Evolutionary conservation across 1,139 yeast genomes (phyloP).

Genomic region (Candida anutae): DNA sequence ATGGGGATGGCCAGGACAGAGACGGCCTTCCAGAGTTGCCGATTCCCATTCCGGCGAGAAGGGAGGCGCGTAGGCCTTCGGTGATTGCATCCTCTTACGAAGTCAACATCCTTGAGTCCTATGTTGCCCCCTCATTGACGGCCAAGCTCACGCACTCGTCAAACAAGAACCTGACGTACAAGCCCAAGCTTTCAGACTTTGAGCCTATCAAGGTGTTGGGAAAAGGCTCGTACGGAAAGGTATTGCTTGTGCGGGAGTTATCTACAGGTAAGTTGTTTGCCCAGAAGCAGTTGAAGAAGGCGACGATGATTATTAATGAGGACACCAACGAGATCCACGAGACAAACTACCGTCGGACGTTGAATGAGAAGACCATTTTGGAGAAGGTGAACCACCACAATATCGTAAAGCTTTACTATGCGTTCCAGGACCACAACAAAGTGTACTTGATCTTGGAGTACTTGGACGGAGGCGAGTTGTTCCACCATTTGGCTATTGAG

Average conservation of each 20-base stretch:
- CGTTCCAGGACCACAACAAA: slow-evolving; percentile 79
- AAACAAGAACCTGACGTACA: slow-evolving; percentile 3
- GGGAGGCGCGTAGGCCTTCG: slow-evolving; percentile 8
- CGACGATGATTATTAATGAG: slow-evolving; percentile 32
- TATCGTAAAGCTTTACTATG: slow-evolving; percentile 81
- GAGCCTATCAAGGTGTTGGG: slow-evolving; percentile 33
- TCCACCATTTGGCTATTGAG: slow-evolving; percentile 60
- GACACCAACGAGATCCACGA: slow-evolving; percentile 26
- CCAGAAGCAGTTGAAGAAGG: slow-evolving; percentile 34
- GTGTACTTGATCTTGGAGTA: slow-evolving; percentile 77
- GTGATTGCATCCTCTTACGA: slow-evolving; percentile 17
- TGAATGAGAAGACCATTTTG: slow-evolving; percentile 36
- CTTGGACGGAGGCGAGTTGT: slow-evolving; percentile 90
- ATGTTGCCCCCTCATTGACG: slow-evolving; percentile 11
- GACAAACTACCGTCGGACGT: slow-evolving; percentile 29
- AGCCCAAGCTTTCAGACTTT: slow-evolving; percentile 21
- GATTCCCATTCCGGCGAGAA: slow-evolving; percentile 10
- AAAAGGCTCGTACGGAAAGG: slow-evolving; percentile 38
- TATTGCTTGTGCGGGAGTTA: slow-evolving; percentile 29
- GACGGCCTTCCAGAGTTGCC: slow-evolving; percentile 3
- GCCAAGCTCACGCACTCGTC: slow-evolving; percentile 3
- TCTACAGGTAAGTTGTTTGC: slow-evolving; percentile 29
- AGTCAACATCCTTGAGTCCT: slow-evolving; percentile 15
- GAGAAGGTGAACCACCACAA: slow-evolving; percentile 64
- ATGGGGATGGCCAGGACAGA: slow-evolving; percentile 1